Evolutionary conservation across 2,329 filamentous ascomycete species (phyloP), one percentile per base, ranked within the genome.

Genomic region (Aspergillus viridinutans): DNA sequence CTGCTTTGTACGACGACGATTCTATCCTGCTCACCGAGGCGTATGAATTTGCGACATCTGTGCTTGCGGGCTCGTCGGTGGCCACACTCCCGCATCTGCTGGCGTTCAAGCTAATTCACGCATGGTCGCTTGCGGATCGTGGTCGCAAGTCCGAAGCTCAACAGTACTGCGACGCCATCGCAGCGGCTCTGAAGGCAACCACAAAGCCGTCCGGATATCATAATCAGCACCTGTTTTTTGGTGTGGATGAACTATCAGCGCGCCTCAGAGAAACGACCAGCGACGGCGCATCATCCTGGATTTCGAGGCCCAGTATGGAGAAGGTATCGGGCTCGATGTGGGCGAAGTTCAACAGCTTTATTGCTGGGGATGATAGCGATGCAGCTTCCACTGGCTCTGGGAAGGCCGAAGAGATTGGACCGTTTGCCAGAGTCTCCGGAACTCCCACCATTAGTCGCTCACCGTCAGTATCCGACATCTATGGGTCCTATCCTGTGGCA

Each of bases 301-400:
- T 99, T 53, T 89, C 91, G 1, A 96, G 94, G 73, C 92, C 93
- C 6, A 97, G 86, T 72, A 95, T 97, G 84, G 92, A 95, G 73
- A 96, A 95, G 74, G 91, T 97, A 0, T 94, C 92, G 2, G 92
- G 89, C 59, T 91, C 89, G 35, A 85, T 97, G 70, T 92, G 91
- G 83, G 92, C 87, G 62, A 91, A 89, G 58, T 97, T 99, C 76
- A 97, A 92, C 76, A 97, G 92, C 68, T 99, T 99, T 69, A 92
- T 99, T 59, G 87, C 90, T 52, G 95, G 94, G 14, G 93, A 97
- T 58, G 93, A 97, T 54, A 85, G 84, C 53, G 89, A 91, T 52
- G 80, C 81, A 35, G 80, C 80, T 9, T 85, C 83, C 0, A 81
- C 81, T 54, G 84, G 80, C 8, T 79, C 84, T 12, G 79, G 78